Base-by-base conservation (phyloP, 2,329 filamentous ascomycete species). In the Talaromyces sp. region DNA sequence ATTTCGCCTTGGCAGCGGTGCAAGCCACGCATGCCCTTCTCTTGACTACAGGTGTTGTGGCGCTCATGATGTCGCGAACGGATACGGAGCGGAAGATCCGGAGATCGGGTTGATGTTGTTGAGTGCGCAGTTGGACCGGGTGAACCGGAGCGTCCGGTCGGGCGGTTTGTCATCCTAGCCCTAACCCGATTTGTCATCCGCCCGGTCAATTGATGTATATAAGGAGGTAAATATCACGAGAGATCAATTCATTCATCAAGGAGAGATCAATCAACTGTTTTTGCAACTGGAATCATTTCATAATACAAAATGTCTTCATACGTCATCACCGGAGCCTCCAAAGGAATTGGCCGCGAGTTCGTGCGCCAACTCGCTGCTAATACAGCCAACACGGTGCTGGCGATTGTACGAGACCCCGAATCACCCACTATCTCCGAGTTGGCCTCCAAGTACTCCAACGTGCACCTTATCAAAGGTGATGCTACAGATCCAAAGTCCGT, bases 381-480 rank as follows among this genome's bases (percentile, higher is more conserved):
- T 56, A 46, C 65, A 8, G 64, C 68, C 54, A 74, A 75, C 66
- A 76, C 70, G 10, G 69, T 79, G 51, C 67, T 80, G 46, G 76
- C 73, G 24, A 64, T 78, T 26, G 76, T 78, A 35, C 74, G 78
- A 58, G 68, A 71, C 61, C 64, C 66, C 26, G 63, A 69, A 31
- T 67, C 71, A 5, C 41, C 64, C 31, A 64, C 70, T 29, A 63
- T 77, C 4, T 68, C 71, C 14, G 52, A 63, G 8, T 56, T 43
- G 6, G 8, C 27, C 17, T 31, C 29, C 7, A 14, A 64, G 4
- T 60, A 66, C 55, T 43, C 67, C 11, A 78, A 78, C 56, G 64
- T 78, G 49, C 74, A 77, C 64, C 60, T 78, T 56, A 57, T 80
- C 61, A 63, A 64, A 64, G 69, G 65, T 60, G 69, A 67, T 59